Evolutionary conservation across 1,284 basidiomycete species (phyloP).

Genomic region (Pisolithus thermaeus): DNA sequence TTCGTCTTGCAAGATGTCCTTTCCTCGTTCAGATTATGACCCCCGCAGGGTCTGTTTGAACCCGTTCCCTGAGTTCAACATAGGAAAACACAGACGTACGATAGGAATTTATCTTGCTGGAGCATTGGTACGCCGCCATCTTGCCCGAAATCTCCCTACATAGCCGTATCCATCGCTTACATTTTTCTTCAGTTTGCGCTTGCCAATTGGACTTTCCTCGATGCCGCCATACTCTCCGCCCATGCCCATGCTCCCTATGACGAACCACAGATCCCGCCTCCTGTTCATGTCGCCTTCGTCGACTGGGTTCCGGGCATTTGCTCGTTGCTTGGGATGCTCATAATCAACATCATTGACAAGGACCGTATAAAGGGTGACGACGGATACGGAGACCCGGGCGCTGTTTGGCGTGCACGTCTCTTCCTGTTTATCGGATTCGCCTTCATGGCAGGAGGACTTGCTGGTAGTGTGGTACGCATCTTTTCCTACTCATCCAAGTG

Average conservation of each 20-base stretch:
- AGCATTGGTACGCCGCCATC: constrained; percentile 63
- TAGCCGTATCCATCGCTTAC: neutral
- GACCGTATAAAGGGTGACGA: constrained; percentile 82
- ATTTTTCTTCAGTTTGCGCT: constrained; percentile 67
- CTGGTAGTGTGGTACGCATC: constrained; percentile 81
- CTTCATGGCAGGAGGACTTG: constrained; percentile 92
- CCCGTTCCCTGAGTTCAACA: constrained; percentile 59
- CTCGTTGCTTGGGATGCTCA: constrained; percentile 89
- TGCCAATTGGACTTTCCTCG: constrained; percentile 94
- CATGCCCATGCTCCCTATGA: constrained; percentile 71
- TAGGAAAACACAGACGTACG: constrained; percentile 69
- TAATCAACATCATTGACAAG: constrained; percentile 95
- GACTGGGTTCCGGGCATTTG: constrained; percentile 96
- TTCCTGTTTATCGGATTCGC: constrained; percentile 96
- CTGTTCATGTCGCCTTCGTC: constrained; percentile 85
- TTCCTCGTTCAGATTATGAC: constrained; percentile 78
- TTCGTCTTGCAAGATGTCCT: constrained; percentile 42
- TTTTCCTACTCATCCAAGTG: neutral
- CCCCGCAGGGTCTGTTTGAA: constrained; percentile 80
- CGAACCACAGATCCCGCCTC: constrained; percentile 63
- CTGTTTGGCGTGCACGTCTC: constrained; percentile 86
- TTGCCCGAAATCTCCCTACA: neutral
- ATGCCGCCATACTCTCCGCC: constrained; percentile 85
- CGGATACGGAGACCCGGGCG: constrained; percentile 68
- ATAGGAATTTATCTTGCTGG: constrained; percentile 90